Evolutionary conservation across 2,329 filamentous ascomycete species (phyloP).

Genomic region (Aspergillus niger): DNA sequence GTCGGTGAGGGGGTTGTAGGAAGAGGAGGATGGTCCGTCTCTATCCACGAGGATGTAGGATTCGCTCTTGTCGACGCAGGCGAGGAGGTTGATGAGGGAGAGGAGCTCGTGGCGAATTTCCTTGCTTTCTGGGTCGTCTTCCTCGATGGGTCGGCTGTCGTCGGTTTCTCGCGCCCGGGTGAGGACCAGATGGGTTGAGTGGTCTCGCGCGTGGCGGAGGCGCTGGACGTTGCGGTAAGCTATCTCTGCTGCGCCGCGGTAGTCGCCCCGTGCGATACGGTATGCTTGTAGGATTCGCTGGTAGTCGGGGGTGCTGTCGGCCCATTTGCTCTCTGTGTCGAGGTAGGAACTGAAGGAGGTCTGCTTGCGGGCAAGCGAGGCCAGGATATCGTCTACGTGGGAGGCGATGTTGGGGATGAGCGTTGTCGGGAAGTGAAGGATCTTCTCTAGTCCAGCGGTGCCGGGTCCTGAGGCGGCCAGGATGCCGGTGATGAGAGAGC

Average conservation of each 20-base stretch:
- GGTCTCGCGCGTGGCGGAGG: conserved; percentile 44
- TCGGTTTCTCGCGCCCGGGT: conserved; percentile 40
- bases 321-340: conserved; percentile 39
- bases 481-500: conserved; percentile 60
- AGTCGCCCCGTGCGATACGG: conserved; percentile 80
- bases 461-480: conserved; percentile 43
- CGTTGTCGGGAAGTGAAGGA: conserved; percentile 74
- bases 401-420: conserved; percentile 67
- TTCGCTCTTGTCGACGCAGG: conserved; percentile 78
- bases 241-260: conserved; percentile 70
- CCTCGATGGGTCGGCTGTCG: conserved; percentile 32
- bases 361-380: conserved; percentile 69
- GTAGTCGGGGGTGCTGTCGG: conserved; percentile 63
- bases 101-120: conserved; percentile 70
- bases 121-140: conserved; percentile 54
- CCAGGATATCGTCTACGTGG: conserved; percentile 76
- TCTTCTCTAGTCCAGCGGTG: conserved; percentile 52
- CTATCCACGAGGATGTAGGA: conserved; percentile 67
- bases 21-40: conserved; percentile 6
- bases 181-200: conserved; percentile 37
- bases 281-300: conserved; percentile 91
- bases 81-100: conserved; percentile 89
- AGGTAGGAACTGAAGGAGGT: conserved; percentile 58
- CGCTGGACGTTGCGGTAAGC: conserved; percentile 59
- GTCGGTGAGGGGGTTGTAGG: conserved; percentile 29